Base-by-base conservation (phyloP, 2,329 filamentous ascomycete species). In the Claviceps fusiformis region DNA sequence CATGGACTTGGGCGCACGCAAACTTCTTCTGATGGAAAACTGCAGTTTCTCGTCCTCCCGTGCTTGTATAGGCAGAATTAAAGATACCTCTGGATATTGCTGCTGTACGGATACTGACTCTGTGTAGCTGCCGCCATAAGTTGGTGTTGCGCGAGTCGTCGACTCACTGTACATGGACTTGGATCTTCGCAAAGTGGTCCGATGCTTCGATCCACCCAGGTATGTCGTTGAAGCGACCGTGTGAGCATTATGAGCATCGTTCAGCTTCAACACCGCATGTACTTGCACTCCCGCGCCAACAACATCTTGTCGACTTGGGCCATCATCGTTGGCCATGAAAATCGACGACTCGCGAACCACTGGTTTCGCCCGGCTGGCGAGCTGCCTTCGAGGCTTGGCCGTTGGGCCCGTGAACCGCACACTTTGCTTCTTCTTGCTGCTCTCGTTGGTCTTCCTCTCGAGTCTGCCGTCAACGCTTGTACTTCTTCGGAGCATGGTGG, bases 1-100 rank as follows among this genome's bases (percentile, higher is more conserved):
- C 76, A 79, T 79, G 3, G 80, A 83, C 52, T 75, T 79, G 0
- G 76, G 76, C 3, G 73, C 65, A 57, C 75, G 72, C 17, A 81
- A 59, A 2, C 51, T 48, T 29, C 51, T 54, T 9, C 48, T 47
- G 1, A 43, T 49, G 9, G 33, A 39, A 5, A 55, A 52, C 39
- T 60, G 59, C 17, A 62, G 49, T 1, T 59, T 60, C 9, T 65
- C 58, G 41, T 71, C 68, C 39, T 70, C 68, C 17, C 67, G 64
- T 24, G 62, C 61, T 13, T 51, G 51, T 17, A 27, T 24, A 24
- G 52, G 54, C 35, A 44, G n/a, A 13, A 41, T 45, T 15, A 2
- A 54, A 47, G 24, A 46, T 41, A 49, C 55, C 41, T 2, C 52
- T 53, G 48, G 64, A 53, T 48, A 54, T 10, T n/a, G 49, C 49